Evolutionary conservation across 768 basidiomycete species (phyloP).

Genomic region (Mycena leptocephala): DNA sequence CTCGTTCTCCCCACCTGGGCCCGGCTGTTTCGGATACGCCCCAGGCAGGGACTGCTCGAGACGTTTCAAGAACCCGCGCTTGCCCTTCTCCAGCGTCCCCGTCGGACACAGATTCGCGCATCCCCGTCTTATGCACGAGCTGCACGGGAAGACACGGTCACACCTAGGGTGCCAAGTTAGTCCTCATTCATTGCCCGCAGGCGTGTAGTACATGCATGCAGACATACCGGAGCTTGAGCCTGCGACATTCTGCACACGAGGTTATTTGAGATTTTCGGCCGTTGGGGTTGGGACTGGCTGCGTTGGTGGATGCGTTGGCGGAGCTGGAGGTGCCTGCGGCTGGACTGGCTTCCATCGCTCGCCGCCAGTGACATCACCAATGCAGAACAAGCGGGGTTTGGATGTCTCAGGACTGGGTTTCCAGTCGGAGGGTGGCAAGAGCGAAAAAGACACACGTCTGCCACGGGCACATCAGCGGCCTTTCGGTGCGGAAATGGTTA

Average conservation of each 20-base stretch:
- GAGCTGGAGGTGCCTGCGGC: slow-evolving; percentile 1
- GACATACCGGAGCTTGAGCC: slow-evolving; percentile 55
- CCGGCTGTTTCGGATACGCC: slow-evolving; percentile 20
- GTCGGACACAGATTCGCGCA: slow-evolving; percentile 58
- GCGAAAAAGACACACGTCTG: not conserved
- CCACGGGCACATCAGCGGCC: not conserved
- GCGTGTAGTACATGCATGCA: no score
- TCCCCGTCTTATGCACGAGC: slow-evolving; percentile 59
- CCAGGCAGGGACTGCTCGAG: slow-evolving; percentile 44
- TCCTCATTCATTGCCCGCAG: not conserved
- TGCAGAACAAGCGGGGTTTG: not conserved
- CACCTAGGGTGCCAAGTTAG: slow-evolving; percentile 38
- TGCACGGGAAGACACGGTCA: slow-evolving; percentile 58
- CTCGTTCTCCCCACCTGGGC: slow-evolving; percentile 6
- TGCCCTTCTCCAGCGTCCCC: slow-evolving; percentile 45
- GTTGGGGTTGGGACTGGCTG: not conserved
- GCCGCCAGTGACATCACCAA: slow-evolving; percentile 1
- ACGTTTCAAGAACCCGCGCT: slow-evolving; percentile 42
- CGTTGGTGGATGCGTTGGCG: no score
- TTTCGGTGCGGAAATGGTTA: no score
- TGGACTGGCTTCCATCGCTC: slow-evolving; percentile 16
- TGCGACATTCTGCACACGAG: slow-evolving; percentile 40
- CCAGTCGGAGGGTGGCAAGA: not conserved
- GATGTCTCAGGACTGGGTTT: not conserved
- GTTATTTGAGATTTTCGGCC: slow-evolving; percentile 39